Evolutionary conservation across 78 protist genomes (phyloP).

Genomic region (Cyanophora paradoxa): DNA sequence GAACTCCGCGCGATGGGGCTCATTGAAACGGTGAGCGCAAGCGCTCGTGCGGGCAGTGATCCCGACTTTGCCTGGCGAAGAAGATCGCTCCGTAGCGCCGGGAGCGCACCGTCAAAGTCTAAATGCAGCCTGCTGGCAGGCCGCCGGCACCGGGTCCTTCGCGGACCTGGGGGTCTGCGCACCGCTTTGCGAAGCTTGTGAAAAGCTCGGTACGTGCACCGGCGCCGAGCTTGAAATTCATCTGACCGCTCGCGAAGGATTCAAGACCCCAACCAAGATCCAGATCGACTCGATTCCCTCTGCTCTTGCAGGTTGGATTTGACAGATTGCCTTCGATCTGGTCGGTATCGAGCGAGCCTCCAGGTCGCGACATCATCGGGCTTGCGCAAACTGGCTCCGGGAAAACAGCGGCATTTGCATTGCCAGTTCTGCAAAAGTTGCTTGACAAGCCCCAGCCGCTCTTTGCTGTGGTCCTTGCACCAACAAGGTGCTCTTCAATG

Average conservation of each 20-base stretch:
- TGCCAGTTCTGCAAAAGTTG: slow-evolving; percentile 81
- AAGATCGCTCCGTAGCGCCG: too few relatives aligned
- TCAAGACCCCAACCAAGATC: slow-evolving; percentile 59
- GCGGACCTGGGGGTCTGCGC: slow-evolving; percentile 56
- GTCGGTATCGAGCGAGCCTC: too few relatives aligned
- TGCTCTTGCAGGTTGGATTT: slow-evolving; percentile 67
- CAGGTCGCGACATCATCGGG: slow-evolving; percentile 72
- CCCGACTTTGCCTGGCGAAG: too few relatives aligned
- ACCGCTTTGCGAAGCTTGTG: slow-evolving; percentile 57
- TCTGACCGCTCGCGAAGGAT: too few relatives aligned
- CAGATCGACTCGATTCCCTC: slow-evolving; percentile 77
- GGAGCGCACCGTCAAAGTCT: too few relatives aligned
- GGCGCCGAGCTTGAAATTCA: too few relatives aligned
- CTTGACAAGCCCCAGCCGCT: slow-evolving; percentile 38
- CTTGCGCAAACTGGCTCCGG: slow-evolving; percentile 96
- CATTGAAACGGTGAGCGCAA: too few relatives aligned
- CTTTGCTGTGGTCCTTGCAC: slow-evolving; percentile 65
- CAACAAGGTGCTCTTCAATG: slow-evolving; percentile 42
- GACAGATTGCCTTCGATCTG: too few relatives aligned
- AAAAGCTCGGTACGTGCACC: slow-evolving; percentile 23
- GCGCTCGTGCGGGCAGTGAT: too few relatives aligned
- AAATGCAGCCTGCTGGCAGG: too few relatives aligned
- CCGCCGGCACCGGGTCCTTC: slow-evolving; percentile 46
- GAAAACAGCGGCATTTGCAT: slow-evolving; percentile 92
- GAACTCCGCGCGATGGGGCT: too few relatives aligned